Conservation (phyloP, 1,284 basidiomycete species). For the Pseudozyma pruni region DNA sequence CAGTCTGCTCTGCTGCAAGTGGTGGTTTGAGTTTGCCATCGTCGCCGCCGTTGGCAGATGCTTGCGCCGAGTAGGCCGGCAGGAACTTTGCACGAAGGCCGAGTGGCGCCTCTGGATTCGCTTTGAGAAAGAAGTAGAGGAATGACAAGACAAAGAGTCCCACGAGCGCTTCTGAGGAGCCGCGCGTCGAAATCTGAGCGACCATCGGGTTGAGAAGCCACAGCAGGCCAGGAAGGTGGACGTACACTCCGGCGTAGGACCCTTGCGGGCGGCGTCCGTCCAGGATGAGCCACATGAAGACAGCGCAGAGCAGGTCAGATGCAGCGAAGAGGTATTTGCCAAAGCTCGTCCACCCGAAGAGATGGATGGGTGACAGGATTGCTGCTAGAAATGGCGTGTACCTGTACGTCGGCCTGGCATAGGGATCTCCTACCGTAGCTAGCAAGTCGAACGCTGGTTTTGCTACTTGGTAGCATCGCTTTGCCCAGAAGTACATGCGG, state of each 20-base stretch:
- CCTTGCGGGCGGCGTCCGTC: conserved; percentile 48
- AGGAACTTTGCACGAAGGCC: conserved; percentile 16
- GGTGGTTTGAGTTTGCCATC: neutral
- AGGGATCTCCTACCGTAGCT: conserved; percentile 76
- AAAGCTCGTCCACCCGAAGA: conserved; percentile 62
- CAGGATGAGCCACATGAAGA: conserved; percentile 79
- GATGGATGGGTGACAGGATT: conserved; percentile 81
- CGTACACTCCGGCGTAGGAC: conserved; percentile 27
- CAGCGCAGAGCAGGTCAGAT: conserved; percentile 85
- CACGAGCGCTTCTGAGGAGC: conserved; percentile 90
- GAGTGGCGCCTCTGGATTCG: conserved; percentile 54
- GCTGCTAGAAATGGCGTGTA: conserved; percentile 94
- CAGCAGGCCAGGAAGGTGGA: conserved; percentile 72
- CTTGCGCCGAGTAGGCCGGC: conserved; percentile 8
- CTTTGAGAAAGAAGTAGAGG: conserved; percentile 69
- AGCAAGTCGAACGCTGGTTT: conserved; percentile 52
- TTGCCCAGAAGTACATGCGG: conserved; percentile 39
- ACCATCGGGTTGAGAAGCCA: conserved; percentile 92
- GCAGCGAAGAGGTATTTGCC: conserved; percentile 89
- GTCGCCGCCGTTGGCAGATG: neutral
- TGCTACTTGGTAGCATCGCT: conserved; percentile 37
- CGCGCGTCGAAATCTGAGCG: conserved; percentile 94
- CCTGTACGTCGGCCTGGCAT: conserved; percentile 90
- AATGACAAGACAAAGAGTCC: conserved; percentile 82
- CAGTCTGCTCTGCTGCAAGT: neutral